Conservation (phyloP, 805 yeast species). For the Myxozyma monticola region DNA sequence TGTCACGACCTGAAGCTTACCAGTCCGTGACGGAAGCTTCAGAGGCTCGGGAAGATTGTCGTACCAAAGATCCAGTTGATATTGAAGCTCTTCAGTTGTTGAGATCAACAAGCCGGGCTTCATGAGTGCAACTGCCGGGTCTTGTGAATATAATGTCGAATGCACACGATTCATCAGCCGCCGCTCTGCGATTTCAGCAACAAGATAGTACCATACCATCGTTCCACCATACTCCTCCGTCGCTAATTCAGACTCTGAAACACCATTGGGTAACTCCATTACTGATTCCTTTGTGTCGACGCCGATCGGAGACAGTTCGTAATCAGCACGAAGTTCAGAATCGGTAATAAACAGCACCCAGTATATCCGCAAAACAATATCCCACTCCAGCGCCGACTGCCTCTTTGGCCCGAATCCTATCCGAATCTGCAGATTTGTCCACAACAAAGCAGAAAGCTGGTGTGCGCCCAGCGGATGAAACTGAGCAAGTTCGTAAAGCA, state of each 20-base stretch:
- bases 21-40: too few species aligned
- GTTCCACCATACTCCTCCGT: conserved; percentile 5
- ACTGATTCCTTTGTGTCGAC: conserved; percentile 4
- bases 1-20: too few species aligned
- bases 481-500: not conserved
- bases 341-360: conserved; percentile 6
- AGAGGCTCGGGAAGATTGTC: conserved; percentile 3
- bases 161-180: conserved; percentile 7
- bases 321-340: conserved; percentile 9
- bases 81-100: conserved; percentile 6
- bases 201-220: conserved; percentile 2
- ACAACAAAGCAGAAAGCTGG: not conserved
- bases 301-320: conserved; percentile 4
- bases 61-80: conserved; percentile 11
- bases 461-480: not conserved
- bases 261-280: conserved; percentile 7
- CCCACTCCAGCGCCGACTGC: too few species aligned
- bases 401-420: too few species aligned
- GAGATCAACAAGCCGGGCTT: conserved; percentile 9
- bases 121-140: conserved; percentile 1
- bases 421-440: conserved; percentile 10
- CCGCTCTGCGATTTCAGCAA: conserved; percentile 4
- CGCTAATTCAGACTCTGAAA: not conserved
- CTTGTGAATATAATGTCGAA: conserved; percentile 7
- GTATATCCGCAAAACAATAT: conserved; percentile 1